Evolutionary conservation across 2,329 filamentous ascomycete species (phyloP).

Genomic region (Penicillium sp.): DNA sequence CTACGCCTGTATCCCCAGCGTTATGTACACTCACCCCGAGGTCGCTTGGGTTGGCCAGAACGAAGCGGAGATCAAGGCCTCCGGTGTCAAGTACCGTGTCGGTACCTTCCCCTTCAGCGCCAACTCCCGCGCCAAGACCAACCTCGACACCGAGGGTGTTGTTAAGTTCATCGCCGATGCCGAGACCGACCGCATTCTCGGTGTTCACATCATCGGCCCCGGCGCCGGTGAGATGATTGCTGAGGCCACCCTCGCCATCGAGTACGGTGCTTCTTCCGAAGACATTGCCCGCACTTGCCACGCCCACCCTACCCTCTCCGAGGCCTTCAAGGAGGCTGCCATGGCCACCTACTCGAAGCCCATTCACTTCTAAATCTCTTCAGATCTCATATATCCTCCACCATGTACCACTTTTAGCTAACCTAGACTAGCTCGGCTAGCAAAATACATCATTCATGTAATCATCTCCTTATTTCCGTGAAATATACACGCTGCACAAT

Average conservation of each 20-base stretch:
- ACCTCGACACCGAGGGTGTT: slow-evolving; percentile 89
- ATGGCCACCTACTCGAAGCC: slow-evolving; percentile 96
- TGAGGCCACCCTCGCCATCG: slow-evolving; percentile 88
- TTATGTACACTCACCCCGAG: slow-evolving; percentile 99
- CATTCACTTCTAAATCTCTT: slow-evolving; percentile 75
- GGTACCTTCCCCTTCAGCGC: slow-evolving; percentile 96
- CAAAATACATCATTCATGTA: slow-evolving; percentile 35
- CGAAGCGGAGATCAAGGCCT: slow-evolving; percentile 90
- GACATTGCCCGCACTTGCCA: slow-evolving; percentile 94
- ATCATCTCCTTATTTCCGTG: slow-evolving; percentile 28
- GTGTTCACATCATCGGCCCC: slow-evolving; percentile 92
- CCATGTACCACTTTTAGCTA: slow-evolving; percentile 27
- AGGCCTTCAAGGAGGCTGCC: slow-evolving; percentile 99
- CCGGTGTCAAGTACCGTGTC: slow-evolving; percentile 85
- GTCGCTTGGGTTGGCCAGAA: slow-evolving; percentile 98
- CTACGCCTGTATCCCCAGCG: slow-evolving; percentile 94
- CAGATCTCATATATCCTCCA: slow-evolving; percentile 22
- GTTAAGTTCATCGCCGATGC: slow-evolving; percentile 97
- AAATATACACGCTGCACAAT: slow-evolving; percentile 1
- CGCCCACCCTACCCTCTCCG: slow-evolving; percentile 90
- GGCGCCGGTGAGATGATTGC: slow-evolving; percentile 99
- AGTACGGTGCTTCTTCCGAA: slow-evolving; percentile 94
- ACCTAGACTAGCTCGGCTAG: slow-evolving; percentile 38
- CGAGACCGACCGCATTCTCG: slow-evolving; percentile 92
- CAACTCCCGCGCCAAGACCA: slow-evolving; percentile 98